These are phyloP conservation scores for Barnettozyma californica DNA, from an alignment of 805 yeast genomes.

Conservation along the genomic window DNA sequence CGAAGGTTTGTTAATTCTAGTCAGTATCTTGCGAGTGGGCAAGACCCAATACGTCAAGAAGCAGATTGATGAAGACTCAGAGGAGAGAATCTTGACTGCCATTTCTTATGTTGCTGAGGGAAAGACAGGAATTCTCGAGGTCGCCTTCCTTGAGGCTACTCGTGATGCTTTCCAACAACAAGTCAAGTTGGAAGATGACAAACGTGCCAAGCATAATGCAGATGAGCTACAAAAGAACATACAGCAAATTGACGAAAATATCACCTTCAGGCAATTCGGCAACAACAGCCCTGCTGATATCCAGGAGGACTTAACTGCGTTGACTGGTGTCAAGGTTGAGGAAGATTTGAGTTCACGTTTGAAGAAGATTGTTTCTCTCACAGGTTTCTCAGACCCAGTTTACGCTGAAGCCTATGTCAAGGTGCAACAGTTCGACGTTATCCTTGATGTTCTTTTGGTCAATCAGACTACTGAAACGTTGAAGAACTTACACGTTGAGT, in stretches of 20 bases:
- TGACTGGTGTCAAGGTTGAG: constrained; percentile 44
- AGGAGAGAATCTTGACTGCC: constrained; percentile 90
- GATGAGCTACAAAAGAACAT: constrained; percentile 57
- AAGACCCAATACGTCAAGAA: constrained; percentile 63
- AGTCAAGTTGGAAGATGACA: constrained; percentile 52
- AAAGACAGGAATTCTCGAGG: constrained; percentile 40
- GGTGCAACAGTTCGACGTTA: constrained; percentile 95
- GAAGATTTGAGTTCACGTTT: constrained; percentile 72
- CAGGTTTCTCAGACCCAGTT: constrained; percentile 98
- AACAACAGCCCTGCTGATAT: constrained; percentile 38
- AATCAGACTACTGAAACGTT: constrained; percentile 91
- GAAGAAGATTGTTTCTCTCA: constrained; percentile 83
- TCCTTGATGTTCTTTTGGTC: constrained; percentile 86
- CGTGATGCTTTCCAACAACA: constrained; percentile 77
- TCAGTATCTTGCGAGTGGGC: constrained; percentile 85
- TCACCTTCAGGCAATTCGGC: constrained; percentile 74
- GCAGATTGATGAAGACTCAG: constrained; percentile 91
- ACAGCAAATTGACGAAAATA: constrained; percentile 72
- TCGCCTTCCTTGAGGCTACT: constrained; percentile 83
- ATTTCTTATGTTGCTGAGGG: constrained; percentile 73
- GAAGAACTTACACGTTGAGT: constrained; percentile 87
- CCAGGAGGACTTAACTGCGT: constrained; percentile 57
- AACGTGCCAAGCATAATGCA: constrained; percentile 51
- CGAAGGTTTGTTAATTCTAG: constrained; percentile 89
- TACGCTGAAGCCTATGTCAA: constrained; percentile 96